These are phyloP conservation scores for Kluyveromyces sp. DNA, from an alignment of 1,139 yeast genomes.

Conservation along the genomic window DNA sequence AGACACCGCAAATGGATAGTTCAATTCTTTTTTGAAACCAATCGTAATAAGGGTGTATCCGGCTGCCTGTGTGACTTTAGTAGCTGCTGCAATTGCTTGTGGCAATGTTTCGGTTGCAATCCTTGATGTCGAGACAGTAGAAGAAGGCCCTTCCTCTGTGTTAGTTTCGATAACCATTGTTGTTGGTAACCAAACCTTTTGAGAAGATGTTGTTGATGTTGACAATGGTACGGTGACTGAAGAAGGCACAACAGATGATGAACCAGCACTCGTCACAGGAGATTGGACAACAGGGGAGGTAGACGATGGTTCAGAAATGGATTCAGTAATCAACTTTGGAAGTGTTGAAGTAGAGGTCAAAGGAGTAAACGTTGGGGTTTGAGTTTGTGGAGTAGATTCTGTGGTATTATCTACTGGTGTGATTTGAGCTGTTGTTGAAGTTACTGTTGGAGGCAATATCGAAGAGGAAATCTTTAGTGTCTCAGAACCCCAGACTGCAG, in stretches of 20 bases:
- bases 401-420: not conserved
- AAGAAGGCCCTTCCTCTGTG: slow-evolving; percentile 25
- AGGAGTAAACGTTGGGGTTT: not conserved
- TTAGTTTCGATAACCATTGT: slow-evolving; percentile 23
- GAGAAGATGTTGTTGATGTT: slow-evolving; percentile 9
- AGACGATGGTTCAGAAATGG: not conserved
- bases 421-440: not conserved
- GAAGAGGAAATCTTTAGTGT: not conserved
- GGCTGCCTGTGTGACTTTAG: slow-evolving; percentile 22
- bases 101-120: slow-evolving; percentile 52
- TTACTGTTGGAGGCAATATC: not conserved
- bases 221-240: slow-evolving; percentile 11
- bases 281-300: slow-evolving; percentile 2
- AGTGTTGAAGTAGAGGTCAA: not conserved
- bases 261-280: slow-evolving; percentile 6
- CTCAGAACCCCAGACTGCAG: not conserved
- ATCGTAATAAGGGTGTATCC: slow-evolving; percentile 51
- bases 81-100: slow-evolving; percentile 50
- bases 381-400: not conserved
- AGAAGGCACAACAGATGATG: not conserved
- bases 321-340: not conserved
- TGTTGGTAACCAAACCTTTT: slow-evolving; percentile 30
- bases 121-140: slow-evolving; percentile 31
- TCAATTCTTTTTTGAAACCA: slow-evolving; percentile 63
- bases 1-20: slow-evolving; percentile 63